These are phyloP conservation scores for Phytophthora syringae DNA, from an alignment of 352 stramenopile genomes.

Conservation along the genomic window DNA sequence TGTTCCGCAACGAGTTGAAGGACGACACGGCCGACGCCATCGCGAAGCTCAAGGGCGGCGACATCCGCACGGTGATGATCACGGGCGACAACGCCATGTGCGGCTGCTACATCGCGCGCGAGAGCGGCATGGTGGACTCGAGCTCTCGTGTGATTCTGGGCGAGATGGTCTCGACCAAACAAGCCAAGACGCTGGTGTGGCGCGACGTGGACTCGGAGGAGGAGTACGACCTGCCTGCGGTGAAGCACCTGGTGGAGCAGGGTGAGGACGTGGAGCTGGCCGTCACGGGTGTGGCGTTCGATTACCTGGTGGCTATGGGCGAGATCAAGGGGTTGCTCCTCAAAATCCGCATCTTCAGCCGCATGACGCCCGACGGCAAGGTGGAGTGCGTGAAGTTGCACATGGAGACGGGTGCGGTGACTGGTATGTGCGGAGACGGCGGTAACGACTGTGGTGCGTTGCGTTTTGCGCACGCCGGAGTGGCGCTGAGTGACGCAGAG, in stretches of 20 bases:
- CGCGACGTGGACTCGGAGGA: conserved; percentile 69
- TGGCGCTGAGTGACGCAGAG: conserved; percentile 91
- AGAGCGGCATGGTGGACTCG: conserved; percentile 64
- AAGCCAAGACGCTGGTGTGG: conserved; percentile 54
- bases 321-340: conserved; percentile 70
- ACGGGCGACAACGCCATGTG: conserved; percentile 89
- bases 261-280: conserved; percentile 60
- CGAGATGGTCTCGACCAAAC: conserved; percentile 56
- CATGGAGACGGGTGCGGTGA: conserved; percentile 69
- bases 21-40: conserved; percentile 84
- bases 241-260: conserved; percentile 51
- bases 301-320: conserved; percentile 66
- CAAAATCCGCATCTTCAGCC: conserved; percentile 80
- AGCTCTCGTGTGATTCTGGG: conserved; percentile 60
- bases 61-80: conserved; percentile 87
- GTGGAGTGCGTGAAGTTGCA: conserved; percentile 74
- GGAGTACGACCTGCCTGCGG: conserved; percentile 57
- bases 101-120: conserved; percentile 76
- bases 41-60: conserved; percentile 73
- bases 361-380: conserved; percentile 79
- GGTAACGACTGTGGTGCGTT: conserved; percentile 93
- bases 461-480: conserved; percentile 89
- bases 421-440: conserved; percentile 85
- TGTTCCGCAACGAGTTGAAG: conserved; percentile 92
- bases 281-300: conserved; percentile 79